These are phyloP conservation scores for Tolypocladium paradoxum DNA, from an alignment of 2,329 filamentous ascomycete genomes.

Conservation along the genomic window DNA sequence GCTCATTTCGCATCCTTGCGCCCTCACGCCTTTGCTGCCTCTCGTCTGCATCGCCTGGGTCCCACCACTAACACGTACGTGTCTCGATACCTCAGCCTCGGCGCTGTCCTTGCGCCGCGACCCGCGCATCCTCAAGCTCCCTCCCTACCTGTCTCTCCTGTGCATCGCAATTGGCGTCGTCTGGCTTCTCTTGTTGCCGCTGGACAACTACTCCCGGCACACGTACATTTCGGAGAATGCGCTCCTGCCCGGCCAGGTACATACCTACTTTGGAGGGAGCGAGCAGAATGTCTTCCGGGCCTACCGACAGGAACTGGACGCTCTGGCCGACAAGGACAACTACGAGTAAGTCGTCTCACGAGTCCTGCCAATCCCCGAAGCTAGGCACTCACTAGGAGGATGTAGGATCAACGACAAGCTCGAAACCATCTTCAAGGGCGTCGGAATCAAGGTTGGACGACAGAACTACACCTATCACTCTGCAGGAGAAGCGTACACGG, in stretches of 20 bases:
- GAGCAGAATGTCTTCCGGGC: constrained; percentile 92
- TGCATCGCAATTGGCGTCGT: constrained; percentile 76
- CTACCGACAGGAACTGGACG: constrained; percentile 74
- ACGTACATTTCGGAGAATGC: constrained; percentile 99
- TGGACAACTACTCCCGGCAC: constrained; percentile 79
- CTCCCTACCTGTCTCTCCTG: constrained; percentile 76
- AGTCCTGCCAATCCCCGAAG: not conserved
- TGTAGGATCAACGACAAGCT: constrained; percentile 57
- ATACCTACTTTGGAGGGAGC: constrained; percentile 94
- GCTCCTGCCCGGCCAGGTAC: constrained; percentile 86
- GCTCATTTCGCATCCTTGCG: not conserved
- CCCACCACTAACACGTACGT: not conserved
- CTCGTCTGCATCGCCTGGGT: not conserved
- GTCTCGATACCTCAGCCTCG: constrained; percentile 32
- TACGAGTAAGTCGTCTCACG: constrained; percentile 30
- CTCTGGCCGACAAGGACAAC: constrained; percentile 42
- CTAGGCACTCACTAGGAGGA: not conserved
- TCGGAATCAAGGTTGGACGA: constrained; percentile 76
- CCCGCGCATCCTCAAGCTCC: constrained; percentile 69
- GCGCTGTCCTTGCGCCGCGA: constrained; percentile 66
- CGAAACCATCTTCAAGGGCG: constrained; percentile 61
- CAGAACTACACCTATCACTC: constrained; percentile 83
- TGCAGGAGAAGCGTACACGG: constrained; percentile 60
- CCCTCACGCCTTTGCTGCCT: not conserved
- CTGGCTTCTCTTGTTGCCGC: constrained; percentile 82